Evolutionary conservation across 2,329 filamentous ascomycete genomes (phyloP).

Genomic region (Penicillium verrucosum): DNA sequence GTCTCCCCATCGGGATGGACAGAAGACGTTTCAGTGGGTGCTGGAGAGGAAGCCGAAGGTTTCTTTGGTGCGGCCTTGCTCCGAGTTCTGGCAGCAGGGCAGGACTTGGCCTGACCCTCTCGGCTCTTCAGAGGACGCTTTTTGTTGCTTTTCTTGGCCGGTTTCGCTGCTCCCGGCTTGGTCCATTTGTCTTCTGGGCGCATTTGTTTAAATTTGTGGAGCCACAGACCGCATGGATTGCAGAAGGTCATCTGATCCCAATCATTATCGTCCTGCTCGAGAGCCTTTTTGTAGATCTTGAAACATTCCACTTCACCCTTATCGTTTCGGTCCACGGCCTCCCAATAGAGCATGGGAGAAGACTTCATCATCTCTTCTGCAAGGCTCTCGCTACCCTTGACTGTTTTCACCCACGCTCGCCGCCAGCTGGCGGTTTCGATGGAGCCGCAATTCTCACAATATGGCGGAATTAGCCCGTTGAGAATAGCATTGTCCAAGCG

Average conservation of each 20-base stretch:
- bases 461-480: constrained; percentile 81
- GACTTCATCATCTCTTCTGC: constrained; percentile 70
- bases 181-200: constrained; percentile 83
- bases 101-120: constrained; percentile 36
- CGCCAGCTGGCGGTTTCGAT: constrained; percentile 97
- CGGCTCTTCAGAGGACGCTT: constrained; percentile 39
- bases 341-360: constrained; percentile 70
- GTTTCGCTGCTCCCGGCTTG: constrained; percentile 41
- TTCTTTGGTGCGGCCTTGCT: constrained; percentile 29
- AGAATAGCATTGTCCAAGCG: constrained; percentile 59
- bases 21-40: constrained; percentile 37
- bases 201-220: constrained; percentile 81
- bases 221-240: constrained; percentile 95
- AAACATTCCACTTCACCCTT: constrained; percentile 64
- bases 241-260: constrained; percentile 77
- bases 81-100: constrained; percentile 33
- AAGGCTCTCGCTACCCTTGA: constrained; percentile 65
- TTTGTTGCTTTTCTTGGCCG: constrained; percentile 38
- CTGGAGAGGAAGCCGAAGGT: constrained; percentile 40
- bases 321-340: constrained; percentile 61
- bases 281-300: constrained; percentile 70
- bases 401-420: constrained; percentile 79
- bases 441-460: constrained; percentile 87
- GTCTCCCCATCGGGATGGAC: constrained; percentile 36
- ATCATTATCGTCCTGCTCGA: constrained; percentile 63